Conservation (phyloP, 192 early-diverging fungal species). For the Gonapodya prolifera region DNA sequence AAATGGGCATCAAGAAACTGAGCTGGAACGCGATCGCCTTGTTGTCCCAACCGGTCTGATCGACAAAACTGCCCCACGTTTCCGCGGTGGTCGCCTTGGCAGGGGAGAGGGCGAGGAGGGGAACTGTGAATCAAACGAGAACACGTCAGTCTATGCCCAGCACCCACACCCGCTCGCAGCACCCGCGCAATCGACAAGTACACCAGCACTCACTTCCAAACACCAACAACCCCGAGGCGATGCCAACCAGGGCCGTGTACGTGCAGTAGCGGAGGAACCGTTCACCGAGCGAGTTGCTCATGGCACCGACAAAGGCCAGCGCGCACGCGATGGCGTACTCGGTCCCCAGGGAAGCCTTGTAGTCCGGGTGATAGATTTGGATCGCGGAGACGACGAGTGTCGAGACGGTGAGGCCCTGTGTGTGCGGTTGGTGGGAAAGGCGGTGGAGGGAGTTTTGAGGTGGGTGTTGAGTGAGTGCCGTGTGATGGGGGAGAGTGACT, state of each 20-base stretch:
- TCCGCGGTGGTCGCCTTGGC: not conserved
- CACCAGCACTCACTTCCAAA: not conserved
- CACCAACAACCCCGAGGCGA: not conserved
- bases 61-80: not conserved
- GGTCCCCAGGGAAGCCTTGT: not conserved
- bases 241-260: not conserved
- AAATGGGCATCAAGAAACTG: not conserved
- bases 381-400: constrained; percentile 3
- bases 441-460: not conserved
- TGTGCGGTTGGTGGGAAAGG: not conserved
- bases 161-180: too few species aligned
- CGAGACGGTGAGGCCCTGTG: not conserved
- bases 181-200: not conserved
- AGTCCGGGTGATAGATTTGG: not conserved
- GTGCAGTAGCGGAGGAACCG: not conserved
- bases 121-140: not conserved
- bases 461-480: not conserved
- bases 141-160: too few species aligned
- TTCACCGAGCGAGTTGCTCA: not conserved
- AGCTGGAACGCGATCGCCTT: not conserved
- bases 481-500: not conserved
- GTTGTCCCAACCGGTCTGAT: constrained; percentile 3
- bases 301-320: not conserved
- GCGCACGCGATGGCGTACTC: not conserved
- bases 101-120: not conserved